Base-by-base conservation (phyloP, 2,329 filamentous ascomycete genomes). In the Claviceps monticola region DNA sequence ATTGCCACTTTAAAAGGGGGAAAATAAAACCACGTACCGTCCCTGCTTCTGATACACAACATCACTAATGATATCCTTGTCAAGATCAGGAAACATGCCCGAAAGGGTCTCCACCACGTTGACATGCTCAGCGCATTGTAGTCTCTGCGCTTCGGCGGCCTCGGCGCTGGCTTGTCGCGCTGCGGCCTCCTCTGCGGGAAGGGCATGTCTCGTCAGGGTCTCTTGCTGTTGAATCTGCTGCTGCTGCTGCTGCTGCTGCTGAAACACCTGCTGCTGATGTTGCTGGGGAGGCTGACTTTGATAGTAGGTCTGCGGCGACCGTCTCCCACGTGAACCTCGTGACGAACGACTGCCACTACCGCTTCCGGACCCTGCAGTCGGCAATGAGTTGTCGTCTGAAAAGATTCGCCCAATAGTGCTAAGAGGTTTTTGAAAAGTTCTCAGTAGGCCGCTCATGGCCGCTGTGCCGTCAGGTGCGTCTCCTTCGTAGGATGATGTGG, bases 1-100 rank as follows among this genome's bases (percentile, higher is more conserved):
- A 11, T 34, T 34, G 9, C 29, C 29, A 34, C 9, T 11, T 34
- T 11, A 11, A 11, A 34, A 34, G 29, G 9, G 29, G 9, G 9
- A 11, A 39, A n/a, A 39, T 34, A 43, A 1, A 29, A n/a, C 5
- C 14, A 78, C 86, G 71, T 67, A 91, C 88, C 88, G 81, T 64
- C 93, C 94, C 68, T 96, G 84, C 70, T 98, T 96, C 71, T 94
- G 82, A 65, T 91, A 83, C 26, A 98, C 93, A 42, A 98, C 93
- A 70, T 98, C 93, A 61, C 90, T 90, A 63, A 98, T 97, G 39
- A 98, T 79, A 48, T 98, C 94, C 61, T 82, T 81, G 66, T 98
- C 93, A 49, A 98, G 73, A 63, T 94, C 89, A 1, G 93, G 93
- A 66, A 98, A 98, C 93, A 98, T 98, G 60, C 88, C 86, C 47